Conservation (phyloP, 768 basidiomycete genomes). For the Pisolithus tinctorius region DNA sequence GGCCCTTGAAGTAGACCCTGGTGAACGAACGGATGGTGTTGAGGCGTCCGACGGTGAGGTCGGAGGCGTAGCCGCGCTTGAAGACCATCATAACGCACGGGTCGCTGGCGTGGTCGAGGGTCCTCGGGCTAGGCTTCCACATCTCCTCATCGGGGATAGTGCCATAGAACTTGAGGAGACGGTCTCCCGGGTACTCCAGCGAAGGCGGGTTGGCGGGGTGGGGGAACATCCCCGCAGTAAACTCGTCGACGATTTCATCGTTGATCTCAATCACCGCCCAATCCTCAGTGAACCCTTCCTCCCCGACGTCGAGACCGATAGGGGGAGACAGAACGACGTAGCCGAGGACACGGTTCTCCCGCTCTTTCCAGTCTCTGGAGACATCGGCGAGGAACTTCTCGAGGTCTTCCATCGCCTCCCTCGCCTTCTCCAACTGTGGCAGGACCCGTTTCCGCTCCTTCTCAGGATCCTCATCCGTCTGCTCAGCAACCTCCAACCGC, state of each 20-base stretch:
- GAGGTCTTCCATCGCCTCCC: conserved; percentile 11
- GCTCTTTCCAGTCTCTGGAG: conserved; percentile 10
- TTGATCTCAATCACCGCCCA: background rate
- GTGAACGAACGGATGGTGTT: conserved; percentile 8
- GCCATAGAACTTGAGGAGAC: conserved; percentile 11
- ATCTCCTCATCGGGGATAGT: conserved; percentile 13
- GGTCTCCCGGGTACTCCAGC: conserved; percentile 16
- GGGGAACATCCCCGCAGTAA: conserved; percentile 10
- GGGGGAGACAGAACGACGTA: conserved; percentile 19
- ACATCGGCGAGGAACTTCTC: conserved; percentile 10
- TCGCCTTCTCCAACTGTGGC: conserved; percentile 4
- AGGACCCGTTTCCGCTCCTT: conserved; percentile 1
- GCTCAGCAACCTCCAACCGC: conserved; percentile 4
- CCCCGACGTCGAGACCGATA: background rate
- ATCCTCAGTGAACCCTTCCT: background rate
- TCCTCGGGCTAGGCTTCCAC: conserved; percentile 5
- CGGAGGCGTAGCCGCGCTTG: conserved; percentile 6
- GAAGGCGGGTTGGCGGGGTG: conserved; percentile 5
- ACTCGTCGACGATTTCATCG: background rate
- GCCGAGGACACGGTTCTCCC: conserved; percentile 17
- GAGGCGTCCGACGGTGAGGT: conserved; percentile 7
- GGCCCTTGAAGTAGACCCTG: background rate
- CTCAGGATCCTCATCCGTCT: conserved; percentile 7
- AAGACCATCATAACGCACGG: conserved; percentile 10
- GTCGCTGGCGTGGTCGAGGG: conserved; percentile 3